Conservation (phyloP, 768 basidiomycete species). For the Suillus lakei region DNA sequence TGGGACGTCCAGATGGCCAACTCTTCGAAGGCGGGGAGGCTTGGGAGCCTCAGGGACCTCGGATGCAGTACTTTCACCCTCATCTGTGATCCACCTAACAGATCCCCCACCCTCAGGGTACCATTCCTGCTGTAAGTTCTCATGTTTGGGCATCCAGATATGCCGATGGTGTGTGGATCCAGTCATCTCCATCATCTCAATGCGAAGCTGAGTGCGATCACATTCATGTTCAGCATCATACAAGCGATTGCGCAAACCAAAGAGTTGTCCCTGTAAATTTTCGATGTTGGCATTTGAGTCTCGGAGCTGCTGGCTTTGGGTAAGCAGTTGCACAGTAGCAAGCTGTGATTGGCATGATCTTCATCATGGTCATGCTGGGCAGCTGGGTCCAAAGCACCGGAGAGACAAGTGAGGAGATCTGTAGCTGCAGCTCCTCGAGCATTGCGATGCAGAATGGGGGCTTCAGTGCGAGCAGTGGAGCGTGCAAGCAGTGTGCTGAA, state of each 20-base stretch:
- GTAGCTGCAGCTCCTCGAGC: conserved; percentile 13
- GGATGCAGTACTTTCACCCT: not conserved
- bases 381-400: conserved; percentile 30
- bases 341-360: conserved; percentile 22
- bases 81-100: not conserved
- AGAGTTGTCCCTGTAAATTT: not conserved
- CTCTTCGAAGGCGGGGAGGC: not conserved
- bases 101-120: too few species aligned
- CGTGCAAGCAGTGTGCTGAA: conserved; percentile 12
- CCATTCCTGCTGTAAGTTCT: too few species aligned
- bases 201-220: conserved; percentile 23
- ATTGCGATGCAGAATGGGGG: conserved; percentile 13
- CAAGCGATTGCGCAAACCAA: conserved; percentile 21
- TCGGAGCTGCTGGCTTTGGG: conserved; percentile 31
- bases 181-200: conserved; percentile 15
- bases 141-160: too few species aligned
- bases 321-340: conserved; percentile 30
- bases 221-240: conserved; percentile 12
- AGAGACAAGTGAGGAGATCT: conserved; percentile 26
- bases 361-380: conserved; percentile 27
- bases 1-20: too few species aligned
- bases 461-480: conserved; percentile 1
- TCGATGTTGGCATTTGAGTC: conserved; percentile 26
- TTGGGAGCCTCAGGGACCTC: not conserved
- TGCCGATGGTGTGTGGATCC: not conserved